A percentile compares a stretch with the other conserved stretches of the same genome.
These are phyloP conservation scores for Trichoderma koningiopsis DNA, from an alignment of 2,329 filamentous ascomycete genomes.

Conservation along the genomic window DNA sequence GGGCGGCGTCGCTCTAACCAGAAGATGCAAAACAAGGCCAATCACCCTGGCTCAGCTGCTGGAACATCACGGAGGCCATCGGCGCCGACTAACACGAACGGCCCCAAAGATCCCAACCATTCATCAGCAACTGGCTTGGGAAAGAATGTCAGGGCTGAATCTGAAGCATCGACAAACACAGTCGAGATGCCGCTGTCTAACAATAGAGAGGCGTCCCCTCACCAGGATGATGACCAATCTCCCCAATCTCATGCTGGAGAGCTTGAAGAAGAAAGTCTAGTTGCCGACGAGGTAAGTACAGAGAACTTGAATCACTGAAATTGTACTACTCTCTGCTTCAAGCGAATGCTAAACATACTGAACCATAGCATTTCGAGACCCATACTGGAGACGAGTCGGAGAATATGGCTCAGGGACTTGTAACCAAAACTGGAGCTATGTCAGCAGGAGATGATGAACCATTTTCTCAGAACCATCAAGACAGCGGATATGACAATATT, in stretches of 20 bases:
- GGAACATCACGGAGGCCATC: background rate
- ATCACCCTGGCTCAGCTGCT: background rate
- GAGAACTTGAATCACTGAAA: no score
- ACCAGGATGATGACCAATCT: background rate
- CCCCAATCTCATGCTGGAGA: background rate
- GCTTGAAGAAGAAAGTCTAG: background rate
- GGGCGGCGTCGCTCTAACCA: constrained; percentile 32
- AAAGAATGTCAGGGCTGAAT: background rate
- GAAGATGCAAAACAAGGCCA: constrained; percentile 27
- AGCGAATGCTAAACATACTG: background rate
- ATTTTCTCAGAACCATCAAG: background rate
- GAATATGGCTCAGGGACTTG: background rate
- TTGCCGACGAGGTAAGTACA: constrained; percentile 7
- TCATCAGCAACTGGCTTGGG: background rate
- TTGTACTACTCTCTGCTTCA: background rate
- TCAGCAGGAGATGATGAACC: background rate
- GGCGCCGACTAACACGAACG: background rate
- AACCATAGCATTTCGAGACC: background rate
- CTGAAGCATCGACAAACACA: background rate
- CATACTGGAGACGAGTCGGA: background rate
- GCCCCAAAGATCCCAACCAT: background rate
- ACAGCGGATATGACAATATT: background rate
- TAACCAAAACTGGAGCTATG: background rate
- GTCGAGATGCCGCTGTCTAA: background rate
- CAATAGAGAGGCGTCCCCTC: background rate